Conservation (phyloP, 345 rosid genomes). For the Moricandia arvensis region DNA sequence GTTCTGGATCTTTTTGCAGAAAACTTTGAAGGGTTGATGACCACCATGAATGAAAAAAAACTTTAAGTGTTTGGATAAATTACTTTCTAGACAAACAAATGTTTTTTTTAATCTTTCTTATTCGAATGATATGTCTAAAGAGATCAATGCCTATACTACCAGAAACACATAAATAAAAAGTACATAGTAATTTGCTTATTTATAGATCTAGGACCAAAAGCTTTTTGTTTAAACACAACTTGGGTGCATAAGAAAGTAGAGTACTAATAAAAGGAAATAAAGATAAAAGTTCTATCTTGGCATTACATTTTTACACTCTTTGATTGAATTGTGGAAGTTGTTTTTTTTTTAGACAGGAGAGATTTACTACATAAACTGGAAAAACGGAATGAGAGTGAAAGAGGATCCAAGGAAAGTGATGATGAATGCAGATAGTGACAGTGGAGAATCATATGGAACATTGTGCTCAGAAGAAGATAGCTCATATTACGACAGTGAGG, state of each 20-base stretch:
- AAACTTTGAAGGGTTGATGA: not conserved
- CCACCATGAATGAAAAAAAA: not conserved
- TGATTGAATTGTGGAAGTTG: slow-evolving; percentile 1
- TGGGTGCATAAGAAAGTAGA: slow-evolving; percentile 17
- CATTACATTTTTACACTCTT: slow-evolving; percentile 4
- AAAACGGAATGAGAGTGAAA: slow-evolving; percentile 74
- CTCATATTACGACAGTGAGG: slow-evolving; percentile 67
- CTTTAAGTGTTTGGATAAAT: slow-evolving; percentile 4
- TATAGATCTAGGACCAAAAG: slow-evolving; percentile 31
- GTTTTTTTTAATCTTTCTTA: not conserved
- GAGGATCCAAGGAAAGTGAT: slow-evolving; percentile 69
- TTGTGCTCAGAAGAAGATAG: slow-evolving; percentile 59
- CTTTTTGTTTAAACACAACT: slow-evolving; percentile 1
- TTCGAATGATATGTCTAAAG: slow-evolving; percentile 17
- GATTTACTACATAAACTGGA: slow-evolving; percentile 90
- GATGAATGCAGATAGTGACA: slow-evolving; percentile 34
- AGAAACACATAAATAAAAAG: slow-evolving; percentile 13
- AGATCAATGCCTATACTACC: slow-evolving; percentile 15
- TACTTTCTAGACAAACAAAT: slow-evolving; percentile 4
- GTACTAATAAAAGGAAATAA: not conserved
- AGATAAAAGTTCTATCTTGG: not conserved
- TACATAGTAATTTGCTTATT: slow-evolving; percentile 33
- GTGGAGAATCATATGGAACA: slow-evolving; percentile 43
- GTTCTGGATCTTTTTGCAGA: not conserved
- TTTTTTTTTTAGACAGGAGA: slow-evolving; percentile 66